phyloP scores from a whole-genome alignment of 371 early-diverging fungal species.

The Conidiobolus coronatus region DNA sequence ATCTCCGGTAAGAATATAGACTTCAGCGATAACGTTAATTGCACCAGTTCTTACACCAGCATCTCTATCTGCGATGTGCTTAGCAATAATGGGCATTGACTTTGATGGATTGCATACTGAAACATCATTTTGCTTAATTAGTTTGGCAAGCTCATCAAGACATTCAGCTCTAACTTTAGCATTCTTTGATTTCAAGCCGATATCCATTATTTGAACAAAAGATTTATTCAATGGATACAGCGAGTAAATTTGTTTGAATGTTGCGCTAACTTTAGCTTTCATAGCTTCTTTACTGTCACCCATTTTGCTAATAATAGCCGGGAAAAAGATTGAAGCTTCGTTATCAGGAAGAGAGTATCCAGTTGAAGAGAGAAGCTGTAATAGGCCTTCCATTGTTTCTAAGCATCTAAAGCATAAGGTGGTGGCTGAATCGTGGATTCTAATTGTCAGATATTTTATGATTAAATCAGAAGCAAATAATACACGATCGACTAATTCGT shows the following conservation, averaged over 20 bases:
- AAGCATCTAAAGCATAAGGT: conserved; percentile 55
- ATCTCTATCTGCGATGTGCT: conserved; percentile 58
- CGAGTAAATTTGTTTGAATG: conserved; percentile 30
- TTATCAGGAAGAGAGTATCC: conserved; percentile 42
- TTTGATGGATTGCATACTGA: conserved; percentile 32
- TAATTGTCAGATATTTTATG: conserved; percentile 59
- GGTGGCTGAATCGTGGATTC: conserved; percentile 75
- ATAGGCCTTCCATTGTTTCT: conserved; percentile 47
- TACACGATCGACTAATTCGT: conserved; percentile 23
- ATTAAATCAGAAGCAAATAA: conserved; percentile 48
- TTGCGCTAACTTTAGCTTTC: conserved; percentile 32
- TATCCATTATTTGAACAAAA: conserved; percentile 35
- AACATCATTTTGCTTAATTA: conserved; percentile 54
- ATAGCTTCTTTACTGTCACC: conserved; percentile 71
- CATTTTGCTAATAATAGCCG: conserved; percentile 47
- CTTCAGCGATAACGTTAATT: conserved; percentile 39
- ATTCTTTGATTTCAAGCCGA: conserved; percentile 49
- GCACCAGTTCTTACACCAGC: conserved; percentile 57
- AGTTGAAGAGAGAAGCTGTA: conserved; percentile 29
- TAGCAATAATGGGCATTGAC: conserved; percentile 40
- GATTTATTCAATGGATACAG: conserved; percentile 64
- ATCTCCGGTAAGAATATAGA: conserved; percentile 46
- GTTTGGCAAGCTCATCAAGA: conserved; percentile 45
- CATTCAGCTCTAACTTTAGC: conserved; percentile 62
- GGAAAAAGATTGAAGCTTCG: conserved; percentile 55